Conservation (phyloP, 108 stramenopile species). For the Cylindrotheca fusiformis region DNA sequence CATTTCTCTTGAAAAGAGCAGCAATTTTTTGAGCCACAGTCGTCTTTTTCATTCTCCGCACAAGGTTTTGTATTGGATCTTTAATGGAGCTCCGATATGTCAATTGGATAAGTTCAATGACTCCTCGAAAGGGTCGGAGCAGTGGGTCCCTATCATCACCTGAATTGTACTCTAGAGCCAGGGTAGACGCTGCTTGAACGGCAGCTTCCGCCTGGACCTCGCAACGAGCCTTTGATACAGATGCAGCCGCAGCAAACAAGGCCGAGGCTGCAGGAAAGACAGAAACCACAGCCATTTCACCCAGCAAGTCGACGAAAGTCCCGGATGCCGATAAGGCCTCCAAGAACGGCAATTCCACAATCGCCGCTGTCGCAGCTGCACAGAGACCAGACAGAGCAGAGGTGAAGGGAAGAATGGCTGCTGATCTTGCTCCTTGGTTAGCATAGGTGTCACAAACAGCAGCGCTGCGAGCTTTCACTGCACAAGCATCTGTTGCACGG, state of each 20-base stretch:
- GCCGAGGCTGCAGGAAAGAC: conserved; percentile 69
- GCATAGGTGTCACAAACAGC: conserved; percentile 91
- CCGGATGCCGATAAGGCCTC: conserved; percentile 53
- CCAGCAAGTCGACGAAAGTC: conserved; percentile 29
- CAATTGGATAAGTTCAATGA: conserved; percentile 61
- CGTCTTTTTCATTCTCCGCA: conserved; percentile 5
- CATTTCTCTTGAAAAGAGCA: too few species aligned
- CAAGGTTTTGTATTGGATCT: conserved; percentile 27
- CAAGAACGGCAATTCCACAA: conserved; percentile 82
- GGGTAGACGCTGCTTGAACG: conserved; percentile 71
- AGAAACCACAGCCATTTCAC: conserved; percentile 53
- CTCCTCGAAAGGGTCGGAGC: conserved; percentile 65
- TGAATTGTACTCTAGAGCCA: conserved; percentile 70
- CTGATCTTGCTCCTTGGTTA: conserved; percentile 83
- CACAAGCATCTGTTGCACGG: conserved; percentile 83
- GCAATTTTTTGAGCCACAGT: too few species aligned
- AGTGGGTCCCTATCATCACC: conserved; percentile 64
- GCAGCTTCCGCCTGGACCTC: conserved; percentile 85
- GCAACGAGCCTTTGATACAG: conserved; percentile 86
- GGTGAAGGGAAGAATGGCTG: conserved; percentile 88
- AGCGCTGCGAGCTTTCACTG: conserved; percentile 77
- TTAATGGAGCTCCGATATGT: conserved; percentile 23
- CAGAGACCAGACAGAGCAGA: conserved; percentile 78
- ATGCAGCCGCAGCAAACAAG: conserved; percentile 86
- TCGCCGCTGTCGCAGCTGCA: conserved; percentile 87